Evolutionary conservation across 768 basidiomycete genomes (phyloP).

Genomic region (Trichaptum fuscoviolaceum): DNA sequence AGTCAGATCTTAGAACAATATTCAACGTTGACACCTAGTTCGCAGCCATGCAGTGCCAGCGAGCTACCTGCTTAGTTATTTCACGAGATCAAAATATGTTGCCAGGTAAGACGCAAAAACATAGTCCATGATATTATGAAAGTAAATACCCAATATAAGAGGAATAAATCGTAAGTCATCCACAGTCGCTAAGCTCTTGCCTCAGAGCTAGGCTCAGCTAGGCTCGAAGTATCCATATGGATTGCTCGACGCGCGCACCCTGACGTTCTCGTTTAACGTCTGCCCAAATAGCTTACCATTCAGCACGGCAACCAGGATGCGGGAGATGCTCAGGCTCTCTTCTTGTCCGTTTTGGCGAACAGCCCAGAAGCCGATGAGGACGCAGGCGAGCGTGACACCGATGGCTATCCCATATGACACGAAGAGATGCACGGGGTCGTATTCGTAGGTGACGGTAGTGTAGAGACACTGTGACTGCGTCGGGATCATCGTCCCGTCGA

Average conservation of each 20-base stretch:
- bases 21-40: too few relatives aligned
- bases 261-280: background rate
- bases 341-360: background rate
- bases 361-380: background rate
- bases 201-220: too few relatives aligned
- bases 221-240: background rate
- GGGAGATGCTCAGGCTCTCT: background rate
- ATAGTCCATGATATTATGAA: too few relatives aligned
- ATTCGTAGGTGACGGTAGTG: background rate
- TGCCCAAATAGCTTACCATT: background rate
- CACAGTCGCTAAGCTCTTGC: too few relatives aligned
- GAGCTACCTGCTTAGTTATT: too few relatives aligned
- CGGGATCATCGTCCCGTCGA: background rate
- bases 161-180: too few relatives aligned
- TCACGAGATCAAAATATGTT: too few relatives aligned
- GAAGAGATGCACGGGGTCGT: background rate
- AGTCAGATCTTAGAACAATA: too few relatives aligned
- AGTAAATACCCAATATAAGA: too few relatives aligned
- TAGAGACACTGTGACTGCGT: background rate
- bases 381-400: background rate
- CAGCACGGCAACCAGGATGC: background rate
- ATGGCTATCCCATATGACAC: background rate
- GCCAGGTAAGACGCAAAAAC: too few relatives aligned
- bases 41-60: too few relatives aligned
- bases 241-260: background rate